Percentiles rank a stretch among this genome's conserved stretches.
phyloP scores from a whole-genome alignment of 1,284 basidiomycete genomes.

The Puccinia sorghi region DNA sequence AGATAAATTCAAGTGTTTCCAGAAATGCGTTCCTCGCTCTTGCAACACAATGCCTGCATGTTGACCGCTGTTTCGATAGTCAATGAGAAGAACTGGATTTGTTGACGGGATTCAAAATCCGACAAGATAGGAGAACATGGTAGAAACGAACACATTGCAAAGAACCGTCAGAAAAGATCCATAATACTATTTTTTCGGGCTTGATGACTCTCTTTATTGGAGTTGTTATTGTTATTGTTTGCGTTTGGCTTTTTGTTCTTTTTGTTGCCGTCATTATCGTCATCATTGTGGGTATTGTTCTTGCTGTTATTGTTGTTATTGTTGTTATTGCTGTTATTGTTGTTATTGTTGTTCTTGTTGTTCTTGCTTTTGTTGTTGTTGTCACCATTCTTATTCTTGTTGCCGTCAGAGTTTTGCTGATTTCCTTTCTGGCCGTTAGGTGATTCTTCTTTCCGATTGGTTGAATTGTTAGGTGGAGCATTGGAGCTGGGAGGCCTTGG shows the following conservation, averaged over 20 bases:
- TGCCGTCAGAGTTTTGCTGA: neutral
- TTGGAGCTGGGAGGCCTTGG: neutral
- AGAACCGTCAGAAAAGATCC: constrained; percentile 2
- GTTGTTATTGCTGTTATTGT: neutral
- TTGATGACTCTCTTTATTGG: neutral
- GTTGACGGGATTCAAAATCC: neutral
- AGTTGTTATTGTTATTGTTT: neutral
- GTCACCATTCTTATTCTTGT: neutral
- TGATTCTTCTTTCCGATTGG: neutral
- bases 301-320: constrained; percentile 3
- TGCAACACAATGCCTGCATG: neutral
- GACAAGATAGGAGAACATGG: neutral
- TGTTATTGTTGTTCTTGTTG: neutral
- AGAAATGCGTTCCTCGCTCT: neutral
- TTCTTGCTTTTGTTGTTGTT: constrained; percentile 1
- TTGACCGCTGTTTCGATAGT: neutral
- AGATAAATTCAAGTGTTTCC: neutral
- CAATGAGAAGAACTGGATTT: neutral
- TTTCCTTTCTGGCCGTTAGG: neutral
- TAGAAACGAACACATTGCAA: neutral
- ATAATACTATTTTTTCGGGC: constrained; percentile 6
- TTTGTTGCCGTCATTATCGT: neutral
- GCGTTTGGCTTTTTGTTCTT: neutral
- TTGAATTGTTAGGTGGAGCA: neutral
- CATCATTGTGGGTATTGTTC: neutral